A percentile compares a stretch with the other conserved stretches of the same genome.
phyloP scores from a whole-genome alignment of 2,329 filamentous ascomycete species.

The Sporothrix schenckii region DNA sequence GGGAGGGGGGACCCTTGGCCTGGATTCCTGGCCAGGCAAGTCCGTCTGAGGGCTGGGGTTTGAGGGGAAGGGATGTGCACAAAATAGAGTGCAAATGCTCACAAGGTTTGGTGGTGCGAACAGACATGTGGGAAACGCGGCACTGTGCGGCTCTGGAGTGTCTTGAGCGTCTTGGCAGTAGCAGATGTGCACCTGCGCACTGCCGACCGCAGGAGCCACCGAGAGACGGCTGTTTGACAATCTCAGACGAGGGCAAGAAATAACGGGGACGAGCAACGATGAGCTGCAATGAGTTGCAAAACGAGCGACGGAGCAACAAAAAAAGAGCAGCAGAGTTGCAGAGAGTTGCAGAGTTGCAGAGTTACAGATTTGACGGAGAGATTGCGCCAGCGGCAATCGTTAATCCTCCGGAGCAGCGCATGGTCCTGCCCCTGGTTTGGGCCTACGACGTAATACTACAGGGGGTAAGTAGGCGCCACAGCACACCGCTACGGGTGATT shows the following conservation, averaged over 20 bases:
- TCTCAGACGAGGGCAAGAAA: constrained; percentile 6
- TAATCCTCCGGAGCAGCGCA: constrained; percentile 23
- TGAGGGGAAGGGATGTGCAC: neutral
- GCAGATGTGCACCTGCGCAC: neutral
- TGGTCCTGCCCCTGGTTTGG: constrained; percentile 19
- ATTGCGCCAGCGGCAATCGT: constrained; percentile 3
- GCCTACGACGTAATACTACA: constrained; percentile 3
- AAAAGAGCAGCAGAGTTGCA: neutral
- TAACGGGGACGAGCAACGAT: constrained; percentile 1
- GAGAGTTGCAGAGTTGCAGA: constrained; percentile 10
- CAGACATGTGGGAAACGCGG: constrained; percentile 22
- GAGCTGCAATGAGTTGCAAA: constrained; percentile 4
- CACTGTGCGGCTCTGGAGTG: constrained; percentile 15
- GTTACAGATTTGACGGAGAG: constrained; percentile 1
- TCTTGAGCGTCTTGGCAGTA: neutral
- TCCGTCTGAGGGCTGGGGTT: constrained; percentile 1
- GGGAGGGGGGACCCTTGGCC: neutral
- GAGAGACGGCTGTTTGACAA: constrained; percentile 9
- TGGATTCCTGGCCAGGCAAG: neutral
- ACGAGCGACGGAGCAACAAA: neutral
- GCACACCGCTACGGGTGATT: neutral
- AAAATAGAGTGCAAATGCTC: neutral
- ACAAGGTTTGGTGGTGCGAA: neutral
- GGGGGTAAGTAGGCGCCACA: neutral
- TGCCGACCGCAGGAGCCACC: neutral